These are phyloP conservation scores for Hymenoscyphus scutula DNA, from an alignment of 2,329 filamentous ascomycete species.

Conservation along the genomic window DNA sequence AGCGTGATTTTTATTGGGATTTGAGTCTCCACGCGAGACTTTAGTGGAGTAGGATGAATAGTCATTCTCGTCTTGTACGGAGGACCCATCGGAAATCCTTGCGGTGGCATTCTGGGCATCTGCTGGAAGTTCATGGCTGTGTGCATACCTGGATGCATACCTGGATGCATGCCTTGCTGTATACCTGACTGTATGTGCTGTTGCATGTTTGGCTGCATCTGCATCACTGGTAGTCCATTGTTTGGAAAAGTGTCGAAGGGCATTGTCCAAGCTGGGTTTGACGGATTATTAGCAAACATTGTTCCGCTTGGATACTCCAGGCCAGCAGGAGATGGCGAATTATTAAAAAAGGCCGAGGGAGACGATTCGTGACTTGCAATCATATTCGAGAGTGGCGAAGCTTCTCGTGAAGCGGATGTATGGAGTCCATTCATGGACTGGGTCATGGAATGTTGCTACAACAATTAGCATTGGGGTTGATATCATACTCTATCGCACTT, in stretches of 20 bases:
- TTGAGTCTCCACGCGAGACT: constrained; percentile 94
- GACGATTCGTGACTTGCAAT: constrained; percentile 53
- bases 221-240: constrained; percentile 13
- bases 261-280: constrained; percentile 39
- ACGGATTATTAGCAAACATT: constrained; percentile 29
- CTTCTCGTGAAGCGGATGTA: constrained; percentile 49
- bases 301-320: constrained; percentile 41
- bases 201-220: constrained; percentile 13
- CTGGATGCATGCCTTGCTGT: constrained; percentile 7
- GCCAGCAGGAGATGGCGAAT: constrained; percentile 47
- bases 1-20: constrained; percentile 84
- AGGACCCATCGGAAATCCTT: constrained; percentile 25
- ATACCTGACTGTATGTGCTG: constrained; percentile 5
- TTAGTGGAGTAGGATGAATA: constrained; percentile 67
- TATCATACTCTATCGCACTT: constrained; percentile 20
- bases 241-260: constrained; percentile 20
- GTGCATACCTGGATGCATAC: constrained; percentile 8
- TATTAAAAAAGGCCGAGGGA: constrained; percentile 46
- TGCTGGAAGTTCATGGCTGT: constrained; percentile 19
- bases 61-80: constrained; percentile 46
- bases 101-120: constrained; percentile 26
- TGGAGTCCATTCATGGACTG: constrained; percentile 51
- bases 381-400: constrained; percentile 53
- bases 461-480: constrained; percentile 29
- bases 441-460: constrained; percentile 50